Evolutionary conservation across 2,329 filamentous ascomycete species (phyloP).

Genomic region (Diaporthe citrichinensis): DNA sequence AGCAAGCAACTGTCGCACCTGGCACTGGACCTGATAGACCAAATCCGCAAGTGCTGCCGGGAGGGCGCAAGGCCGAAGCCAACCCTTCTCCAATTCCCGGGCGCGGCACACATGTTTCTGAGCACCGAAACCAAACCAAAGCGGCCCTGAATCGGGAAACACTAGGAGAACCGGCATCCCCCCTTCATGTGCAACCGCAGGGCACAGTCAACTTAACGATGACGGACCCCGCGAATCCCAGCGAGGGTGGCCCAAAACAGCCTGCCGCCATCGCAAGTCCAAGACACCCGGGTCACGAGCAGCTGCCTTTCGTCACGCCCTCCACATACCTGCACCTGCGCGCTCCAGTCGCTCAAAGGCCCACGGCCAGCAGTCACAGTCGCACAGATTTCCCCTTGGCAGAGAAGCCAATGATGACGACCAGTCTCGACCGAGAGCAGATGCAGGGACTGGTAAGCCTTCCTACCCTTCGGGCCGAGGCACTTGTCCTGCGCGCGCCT

Average conservation of each 20-base stretch:
- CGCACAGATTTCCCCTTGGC: slow-evolving; percentile 50
- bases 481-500: slow-evolving; percentile 33
- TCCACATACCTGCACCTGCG: slow-evolving; percentile 66
- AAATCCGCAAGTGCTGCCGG: neutral
- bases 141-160: slow-evolving; percentile 30
- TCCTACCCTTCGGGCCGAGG: slow-evolving; percentile 36
- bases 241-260: slow-evolving; percentile 44
- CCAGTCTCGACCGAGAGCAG: slow-evolving; percentile 79
- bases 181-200: slow-evolving; percentile 33
- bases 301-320: slow-evolving; percentile 72
- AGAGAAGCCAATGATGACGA: slow-evolving; percentile 62
- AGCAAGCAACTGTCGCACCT: slow-evolving; percentile 1
- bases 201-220: slow-evolving; percentile 35
- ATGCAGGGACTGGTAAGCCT: slow-evolving; percentile 80
- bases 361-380: slow-evolving; percentile 47
- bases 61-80: slow-evolving; percentile 23
- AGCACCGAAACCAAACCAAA: slow-evolving; percentile 8
- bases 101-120: slow-evolving; percentile 28
- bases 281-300: slow-evolving; percentile 59
- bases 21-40: neutral
- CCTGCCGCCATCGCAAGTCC: slow-evolving; percentile 41
- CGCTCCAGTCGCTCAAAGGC: slow-evolving; percentile 37
- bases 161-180: slow-evolving; percentile 37
- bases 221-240: slow-evolving; percentile 43
- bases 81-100: slow-evolving; percentile 25